A percentile compares a stretch with the other conserved stretches of the same genome.
These are phyloP conservation scores for Chalciporus sphaerocephalus DNA, from an alignment of 768 basidiomycete species.

Conservation along the genomic window DNA sequence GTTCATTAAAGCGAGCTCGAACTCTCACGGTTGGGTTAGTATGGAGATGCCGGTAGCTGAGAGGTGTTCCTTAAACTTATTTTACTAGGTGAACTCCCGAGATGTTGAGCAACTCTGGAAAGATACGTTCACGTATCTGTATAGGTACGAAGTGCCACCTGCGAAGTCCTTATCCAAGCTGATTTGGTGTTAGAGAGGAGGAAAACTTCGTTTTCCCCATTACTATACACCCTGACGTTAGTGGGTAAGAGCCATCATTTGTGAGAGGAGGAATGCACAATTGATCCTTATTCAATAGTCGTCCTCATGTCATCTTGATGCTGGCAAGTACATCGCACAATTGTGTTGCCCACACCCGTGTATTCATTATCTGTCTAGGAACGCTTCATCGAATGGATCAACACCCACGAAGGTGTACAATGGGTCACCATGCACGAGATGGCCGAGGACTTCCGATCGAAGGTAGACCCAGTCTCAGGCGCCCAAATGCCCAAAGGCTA, in stretches of 20 bases:
- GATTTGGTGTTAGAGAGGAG: slow-evolving; percentile 43
- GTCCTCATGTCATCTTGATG: slow-evolving; percentile 71
- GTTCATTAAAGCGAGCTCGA: slow-evolving; percentile 65
- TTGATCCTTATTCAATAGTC: slow-evolving; percentile 31
- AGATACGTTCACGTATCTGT: slow-evolving; percentile 66
- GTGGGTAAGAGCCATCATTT: slow-evolving; percentile 42
- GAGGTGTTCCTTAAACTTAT: not conserved
- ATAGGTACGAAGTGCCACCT: slow-evolving; percentile 38
- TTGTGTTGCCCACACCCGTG: not conserved
- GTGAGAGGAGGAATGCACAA: not conserved
- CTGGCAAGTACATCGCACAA: slow-evolving; percentile 38
- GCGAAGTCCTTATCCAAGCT: not conserved
- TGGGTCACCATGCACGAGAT: slow-evolving; percentile 72
- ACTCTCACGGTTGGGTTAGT: slow-evolving; percentile 68
- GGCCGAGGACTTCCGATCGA: slow-evolving; percentile 56
- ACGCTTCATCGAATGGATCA: slow-evolving; percentile 71
- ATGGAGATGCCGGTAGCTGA: not conserved
- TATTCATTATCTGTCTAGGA: slow-evolving; percentile 37
- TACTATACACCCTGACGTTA: slow-evolving; percentile 76
- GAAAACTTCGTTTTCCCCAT: slow-evolving; percentile 69
- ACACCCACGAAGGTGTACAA: slow-evolving; percentile 62
- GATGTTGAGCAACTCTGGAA: slow-evolving; percentile 75
- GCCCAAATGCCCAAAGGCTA: slow-evolving; percentile 55
- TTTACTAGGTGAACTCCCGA: slow-evolving; percentile 51
- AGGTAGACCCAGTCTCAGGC: slow-evolving; percentile 42